These are phyloP conservation scores for Globisporangium irregulare DNA, from an alignment of 352 stramenopile genomes.

Conservation along the genomic window DNA sequence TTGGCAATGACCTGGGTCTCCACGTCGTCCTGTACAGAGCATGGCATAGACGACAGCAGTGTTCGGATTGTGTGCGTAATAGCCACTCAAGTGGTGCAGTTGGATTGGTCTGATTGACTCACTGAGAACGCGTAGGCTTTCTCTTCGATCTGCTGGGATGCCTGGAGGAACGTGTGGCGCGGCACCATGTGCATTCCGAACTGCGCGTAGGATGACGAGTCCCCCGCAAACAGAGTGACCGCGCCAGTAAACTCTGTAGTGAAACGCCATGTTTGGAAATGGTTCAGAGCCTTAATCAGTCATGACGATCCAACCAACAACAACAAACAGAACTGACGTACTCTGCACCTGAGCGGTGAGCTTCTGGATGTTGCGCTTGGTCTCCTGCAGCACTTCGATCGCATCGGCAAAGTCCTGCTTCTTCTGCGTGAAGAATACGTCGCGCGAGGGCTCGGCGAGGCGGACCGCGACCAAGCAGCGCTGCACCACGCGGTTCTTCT, in stretches of 20 bases:
- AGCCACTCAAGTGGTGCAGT: not conserved
- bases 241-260: constrained; percentile 9
- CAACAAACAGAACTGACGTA: not conserved
- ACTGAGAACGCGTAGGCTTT: constrained; percentile 17
- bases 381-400: constrained; percentile 42
- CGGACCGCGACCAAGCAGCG: constrained; percentile 48
- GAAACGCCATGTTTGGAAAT: too few species aligned
- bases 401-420: constrained; percentile 32
- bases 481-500: constrained; percentile 72
- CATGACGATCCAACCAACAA: not conserved
- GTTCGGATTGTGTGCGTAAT: not conserved
- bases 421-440: constrained; percentile 50
- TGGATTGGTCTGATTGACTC: not conserved
- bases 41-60: not conserved
- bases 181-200: constrained; percentile 1
- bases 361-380: constrained; percentile 35
- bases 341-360: constrained; percentile 53
- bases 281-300: too few species aligned
- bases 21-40: constrained; percentile 38
- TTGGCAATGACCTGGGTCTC: constrained; percentile 30
- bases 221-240: constrained; percentile 13
- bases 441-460: constrained; percentile 45
- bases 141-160: constrained; percentile 14
- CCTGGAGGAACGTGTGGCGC: constrained; percentile 12
- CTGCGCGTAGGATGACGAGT: constrained; percentile 14